A percentile compares a stretch with the other conserved stretches of the same genome.
Evolutionary conservation across 768 basidiomycete species (phyloP).

Genomic region (Butyriboletus loyo): DNA sequence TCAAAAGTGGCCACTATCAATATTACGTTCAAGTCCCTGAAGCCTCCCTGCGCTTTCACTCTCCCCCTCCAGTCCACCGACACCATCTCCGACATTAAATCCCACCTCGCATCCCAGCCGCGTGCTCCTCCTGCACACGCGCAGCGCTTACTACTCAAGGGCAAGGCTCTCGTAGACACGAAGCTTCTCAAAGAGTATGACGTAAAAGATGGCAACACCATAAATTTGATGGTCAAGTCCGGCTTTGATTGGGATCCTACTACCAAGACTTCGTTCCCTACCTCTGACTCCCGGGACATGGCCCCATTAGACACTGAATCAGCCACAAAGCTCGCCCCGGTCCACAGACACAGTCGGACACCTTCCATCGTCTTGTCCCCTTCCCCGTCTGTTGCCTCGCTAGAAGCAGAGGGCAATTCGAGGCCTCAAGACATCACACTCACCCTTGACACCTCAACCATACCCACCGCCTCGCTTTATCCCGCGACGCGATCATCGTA

Average conservation of each 20-base stretch:
- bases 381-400: conserved; percentile 53
- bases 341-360: conserved; percentile 56
- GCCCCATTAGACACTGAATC: conserved; percentile 16
- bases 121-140: conserved; percentile 74
- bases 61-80: conserved; percentile 78
- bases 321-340: conserved; percentile 28
- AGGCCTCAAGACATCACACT: conserved; percentile 61
- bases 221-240: conserved; percentile 87
- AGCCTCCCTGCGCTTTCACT: conserved; percentile 75
- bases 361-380: conserved; percentile 80
- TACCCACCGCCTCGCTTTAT: conserved; percentile 46
- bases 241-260: conserved; percentile 65
- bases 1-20: conserved; percentile 37
- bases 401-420: conserved; percentile 37
- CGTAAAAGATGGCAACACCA: conserved; percentile 72
- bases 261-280: conserved; percentile 33
- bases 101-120: conserved; percentile 61
- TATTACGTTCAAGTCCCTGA: conserved; percentile 87
- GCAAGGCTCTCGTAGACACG: conserved; percentile 86
- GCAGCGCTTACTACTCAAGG: conserved; percentile 88
- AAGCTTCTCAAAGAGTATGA: conserved; percentile 91
- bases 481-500: conserved; percentile 27
- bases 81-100: conserved; percentile 77
- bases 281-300: conserved; percentile 21
- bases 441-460: conserved; percentile 58